These are phyloP conservation scores for Asterella californica DNA, from an alignment of 225 moss, liverwort and hornwort species.

Conservation along the genomic window DNA sequence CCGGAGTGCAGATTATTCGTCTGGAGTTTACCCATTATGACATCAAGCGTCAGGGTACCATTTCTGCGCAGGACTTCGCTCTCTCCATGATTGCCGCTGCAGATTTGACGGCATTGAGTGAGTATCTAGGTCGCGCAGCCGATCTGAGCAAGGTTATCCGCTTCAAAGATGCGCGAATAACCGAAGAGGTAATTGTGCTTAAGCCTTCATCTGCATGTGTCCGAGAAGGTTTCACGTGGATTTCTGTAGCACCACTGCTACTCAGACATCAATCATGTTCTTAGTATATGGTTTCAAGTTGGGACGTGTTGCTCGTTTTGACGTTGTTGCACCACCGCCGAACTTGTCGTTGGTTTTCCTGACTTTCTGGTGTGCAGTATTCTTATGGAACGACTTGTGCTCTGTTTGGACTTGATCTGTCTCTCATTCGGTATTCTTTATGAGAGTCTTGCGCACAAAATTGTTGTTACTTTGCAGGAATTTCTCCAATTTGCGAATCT, in stretches of 20 bases:
- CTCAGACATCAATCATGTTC: no score
- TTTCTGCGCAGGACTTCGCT: constrained; percentile 76
- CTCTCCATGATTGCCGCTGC: constrained; percentile 85
- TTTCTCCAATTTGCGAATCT: constrained; percentile 67
- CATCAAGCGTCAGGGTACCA: constrained; percentile 54
- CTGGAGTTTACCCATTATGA: constrained; percentile 90
- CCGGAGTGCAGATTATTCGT: constrained; percentile 53
- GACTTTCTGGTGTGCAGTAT: no score
- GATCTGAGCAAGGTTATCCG: constrained; percentile 43
- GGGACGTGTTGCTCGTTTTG: background rate
- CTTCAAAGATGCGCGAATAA: constrained; percentile 57
- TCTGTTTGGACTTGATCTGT: no score
- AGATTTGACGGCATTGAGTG: constrained; percentile 56
- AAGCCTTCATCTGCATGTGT: background rate
- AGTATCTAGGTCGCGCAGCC: constrained; percentile 64
- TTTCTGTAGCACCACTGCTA: background rate
- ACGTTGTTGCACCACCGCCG: background rate
- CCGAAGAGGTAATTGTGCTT: constrained; percentile 46
- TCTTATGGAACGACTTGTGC: no score
- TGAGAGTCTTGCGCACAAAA: no score
- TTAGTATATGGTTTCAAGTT: no score
- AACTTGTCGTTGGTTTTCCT: background rate
- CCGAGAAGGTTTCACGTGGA: background rate
- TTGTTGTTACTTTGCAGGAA: constrained; percentile 39
- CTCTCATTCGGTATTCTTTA: no score